Percentiles rank a stretch among this genome's conserved stretches.
Conservation (phyloP, 2,329 filamentous ascomycete genomes). For the Dactylellina sp. region DNA sequence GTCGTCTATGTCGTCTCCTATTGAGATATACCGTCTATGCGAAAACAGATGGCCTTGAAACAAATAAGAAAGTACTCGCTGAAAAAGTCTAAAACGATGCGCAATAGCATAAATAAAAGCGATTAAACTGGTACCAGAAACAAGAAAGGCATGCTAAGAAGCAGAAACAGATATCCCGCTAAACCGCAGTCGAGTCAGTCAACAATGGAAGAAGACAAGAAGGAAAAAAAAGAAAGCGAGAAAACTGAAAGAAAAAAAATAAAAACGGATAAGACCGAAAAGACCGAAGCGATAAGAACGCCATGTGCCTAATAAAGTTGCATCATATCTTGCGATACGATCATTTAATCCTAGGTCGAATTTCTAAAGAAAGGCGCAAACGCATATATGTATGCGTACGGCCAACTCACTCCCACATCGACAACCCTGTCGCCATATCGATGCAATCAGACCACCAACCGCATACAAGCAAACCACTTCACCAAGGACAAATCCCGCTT, state of each 20-base stretch:
- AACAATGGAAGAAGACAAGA: not conserved
- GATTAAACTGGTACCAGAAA: not conserved
- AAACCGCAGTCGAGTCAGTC: constrained; percentile 1
- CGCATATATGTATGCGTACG: not conserved
- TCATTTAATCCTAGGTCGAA: not conserved
- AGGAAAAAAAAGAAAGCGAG: not conserved
- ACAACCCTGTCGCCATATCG: not conserved
- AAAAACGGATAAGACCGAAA: constrained; percentile 1
- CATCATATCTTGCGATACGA: not conserved
- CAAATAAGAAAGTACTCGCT: not conserved
- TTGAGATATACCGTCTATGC: too few relatives aligned
- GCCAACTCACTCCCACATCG: not conserved
- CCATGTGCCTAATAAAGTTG: not conserved
- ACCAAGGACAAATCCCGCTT: constrained; percentile 54
- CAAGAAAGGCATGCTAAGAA: constrained; percentile 1
- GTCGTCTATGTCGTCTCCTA: too few relatives aligned
- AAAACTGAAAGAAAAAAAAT: not conserved
- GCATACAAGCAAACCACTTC: constrained; percentile 13
- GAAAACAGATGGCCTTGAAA: not conserved
- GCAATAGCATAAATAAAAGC: not conserved
- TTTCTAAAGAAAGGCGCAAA: constrained; percentile 1
- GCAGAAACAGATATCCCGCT: constrained; percentile 1
- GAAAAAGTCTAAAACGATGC: not conserved
- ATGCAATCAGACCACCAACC: not conserved
- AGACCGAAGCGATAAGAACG: not conserved